phyloP scores from a whole-genome alignment of 495 filamentous ascomycete species.

The Tuber brumale region DNA sequence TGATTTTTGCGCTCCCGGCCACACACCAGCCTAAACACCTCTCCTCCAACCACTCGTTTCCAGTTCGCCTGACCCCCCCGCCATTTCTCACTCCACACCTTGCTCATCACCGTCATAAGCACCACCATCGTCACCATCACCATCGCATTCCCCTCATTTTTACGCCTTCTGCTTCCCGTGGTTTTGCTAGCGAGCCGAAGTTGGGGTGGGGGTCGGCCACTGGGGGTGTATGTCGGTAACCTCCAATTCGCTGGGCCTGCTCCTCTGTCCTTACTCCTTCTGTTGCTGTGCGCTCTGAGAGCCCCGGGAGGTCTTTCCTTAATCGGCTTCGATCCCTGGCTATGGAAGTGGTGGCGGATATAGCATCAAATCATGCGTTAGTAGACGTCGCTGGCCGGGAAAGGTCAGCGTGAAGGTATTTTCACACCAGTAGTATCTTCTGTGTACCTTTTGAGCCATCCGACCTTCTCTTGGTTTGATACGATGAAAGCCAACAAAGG shows the following conservation, averaged over 20 bases:
- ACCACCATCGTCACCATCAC: background rate
- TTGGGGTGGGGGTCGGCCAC: too few relatives aligned
- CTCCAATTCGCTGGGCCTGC: conserved; percentile 10
- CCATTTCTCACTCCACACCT: background rate
- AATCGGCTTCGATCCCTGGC: too few relatives aligned
- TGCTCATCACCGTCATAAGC: background rate
- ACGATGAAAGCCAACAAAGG: conserved; percentile 16
- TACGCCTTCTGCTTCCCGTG: background rate
- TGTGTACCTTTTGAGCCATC: background rate
- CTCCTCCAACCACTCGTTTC: background rate
- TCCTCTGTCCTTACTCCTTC: conserved; percentile 10
- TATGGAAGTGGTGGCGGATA: too few relatives aligned
- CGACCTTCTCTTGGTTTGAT: conserved; percentile 21
- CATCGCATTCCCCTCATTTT: background rate
- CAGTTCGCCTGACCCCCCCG: background rate
- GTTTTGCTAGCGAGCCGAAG: background rate
- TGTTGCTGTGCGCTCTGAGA: background rate
- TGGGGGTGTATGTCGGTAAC: conserved; percentile 13
- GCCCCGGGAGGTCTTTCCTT: background rate
- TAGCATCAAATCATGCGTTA: conserved; percentile 4
- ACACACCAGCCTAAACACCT: background rate
- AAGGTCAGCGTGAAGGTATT: conserved; percentile 29
- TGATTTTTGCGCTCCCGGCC: background rate
- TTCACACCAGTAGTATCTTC: background rate
- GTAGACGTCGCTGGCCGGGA: conserved; percentile 16